phyloP scores from a whole-genome alignment of 495 filamentous ascomycete genomes.

The Durotheca rogersii region DNA sequence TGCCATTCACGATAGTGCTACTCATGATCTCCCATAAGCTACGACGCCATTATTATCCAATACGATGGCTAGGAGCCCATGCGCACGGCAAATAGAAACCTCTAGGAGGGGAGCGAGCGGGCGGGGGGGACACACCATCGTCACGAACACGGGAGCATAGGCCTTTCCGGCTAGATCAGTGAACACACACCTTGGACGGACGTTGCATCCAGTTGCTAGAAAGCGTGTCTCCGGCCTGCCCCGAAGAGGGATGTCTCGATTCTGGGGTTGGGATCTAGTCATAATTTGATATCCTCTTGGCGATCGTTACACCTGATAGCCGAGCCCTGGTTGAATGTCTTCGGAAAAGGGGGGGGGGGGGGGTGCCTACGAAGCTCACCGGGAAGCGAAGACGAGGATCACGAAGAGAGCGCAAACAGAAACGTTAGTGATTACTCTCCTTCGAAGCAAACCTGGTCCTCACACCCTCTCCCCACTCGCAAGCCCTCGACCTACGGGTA shows the following conservation, averaged over 20 bases:
- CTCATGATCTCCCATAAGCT: conserved; percentile 2
- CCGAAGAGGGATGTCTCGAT: conserved; percentile 19
- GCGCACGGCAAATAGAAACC: conserved; percentile 5
- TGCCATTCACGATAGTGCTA: conserved; percentile 6
- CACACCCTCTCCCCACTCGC: too few relatives aligned
- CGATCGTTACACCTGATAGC: conserved; percentile 24
- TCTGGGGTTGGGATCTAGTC: conserved; percentile 30
- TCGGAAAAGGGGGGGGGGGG: too few relatives aligned
- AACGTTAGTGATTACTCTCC: not conserved
- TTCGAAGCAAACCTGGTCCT: conserved; percentile 11
- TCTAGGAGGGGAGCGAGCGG: conserved; percentile 5
- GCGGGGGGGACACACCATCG: too few relatives aligned
- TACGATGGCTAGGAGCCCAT: conserved; percentile 1
- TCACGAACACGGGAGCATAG: conserved; percentile 13
- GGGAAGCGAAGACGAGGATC: conserved; percentile 4
- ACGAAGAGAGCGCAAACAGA: conserved; percentile 3
- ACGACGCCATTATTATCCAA: conserved; percentile 9
- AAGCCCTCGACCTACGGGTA: conserved; percentile 6
- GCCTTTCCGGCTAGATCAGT: conserved; percentile 21
- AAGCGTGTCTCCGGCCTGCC: conserved; percentile 27
- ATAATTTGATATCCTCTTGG: conserved; percentile 28
- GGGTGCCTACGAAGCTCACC: conserved; percentile 23
- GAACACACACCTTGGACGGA: conserved; percentile 15
- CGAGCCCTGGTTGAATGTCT: conserved; percentile 5
- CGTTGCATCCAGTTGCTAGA: conserved; percentile 31